Conservation (phyloP, 768 basidiomycete genomes). For the Hypsizygus marmoreus region DNA sequence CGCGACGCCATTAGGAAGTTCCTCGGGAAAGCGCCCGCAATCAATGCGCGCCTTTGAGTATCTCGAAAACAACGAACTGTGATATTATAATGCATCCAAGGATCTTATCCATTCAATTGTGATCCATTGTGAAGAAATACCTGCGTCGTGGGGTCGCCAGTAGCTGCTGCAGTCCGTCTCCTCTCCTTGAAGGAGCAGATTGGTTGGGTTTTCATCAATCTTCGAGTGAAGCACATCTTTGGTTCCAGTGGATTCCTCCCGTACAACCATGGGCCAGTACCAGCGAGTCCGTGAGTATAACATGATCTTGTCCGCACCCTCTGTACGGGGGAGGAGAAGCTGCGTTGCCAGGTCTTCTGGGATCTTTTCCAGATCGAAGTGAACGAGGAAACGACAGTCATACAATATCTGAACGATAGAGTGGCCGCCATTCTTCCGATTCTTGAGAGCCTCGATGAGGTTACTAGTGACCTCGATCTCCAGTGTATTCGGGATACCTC, state of each 20-base stretch:
- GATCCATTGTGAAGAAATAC: slow-evolving; percentile 41
- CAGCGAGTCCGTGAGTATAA: slow-evolving; percentile 43
- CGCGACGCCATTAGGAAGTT: slow-evolving; percentile 38
- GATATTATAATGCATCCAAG: slow-evolving; percentile 31
- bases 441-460: slow-evolving; percentile 18
- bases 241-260: slow-evolving; percentile 16
- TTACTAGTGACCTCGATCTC: slow-evolving; percentile 43
- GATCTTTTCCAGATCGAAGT: slow-evolving; percentile 44
- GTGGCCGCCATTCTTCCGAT: slow-evolving; percentile 19
- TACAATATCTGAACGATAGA: slow-evolving; percentile 47
- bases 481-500: slow-evolving; percentile 27
- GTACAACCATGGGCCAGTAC: slow-evolving; percentile 50
- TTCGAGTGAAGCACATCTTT: slow-evolving; percentile 17
- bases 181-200: neutral
- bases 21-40: slow-evolving; percentile 14
- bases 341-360: slow-evolving; percentile 37
- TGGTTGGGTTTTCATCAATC: slow-evolving; percentile 10
- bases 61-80: neutral
- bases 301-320: slow-evolving; percentile 26
- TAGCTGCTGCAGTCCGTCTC: neutral
- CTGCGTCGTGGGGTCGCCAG: slow-evolving; percentile 11
- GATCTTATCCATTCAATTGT: slow-evolving; percentile 42
- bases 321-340: slow-evolving; percentile 22
- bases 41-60: slow-evolving; percentile 7
- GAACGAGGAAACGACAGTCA: slow-evolving; percentile 65